Base-by-base conservation (phyloP, 2,329 filamentous ascomycete species). In the Penicillium decumbens region DNA sequence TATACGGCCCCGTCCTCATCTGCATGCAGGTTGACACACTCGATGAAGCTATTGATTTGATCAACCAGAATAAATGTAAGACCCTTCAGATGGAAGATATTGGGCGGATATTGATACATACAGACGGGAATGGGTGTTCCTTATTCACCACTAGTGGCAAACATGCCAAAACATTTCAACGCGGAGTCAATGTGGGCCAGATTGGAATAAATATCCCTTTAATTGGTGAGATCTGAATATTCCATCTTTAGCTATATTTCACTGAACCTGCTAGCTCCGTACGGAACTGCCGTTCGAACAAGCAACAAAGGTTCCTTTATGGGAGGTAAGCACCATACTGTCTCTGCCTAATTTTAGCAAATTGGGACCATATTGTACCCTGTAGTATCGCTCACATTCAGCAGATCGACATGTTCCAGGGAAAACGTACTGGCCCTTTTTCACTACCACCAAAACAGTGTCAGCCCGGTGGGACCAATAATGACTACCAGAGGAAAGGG, bases 1-100 rank as follows among this genome's bases (percentile, higher is more conserved):
- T 70, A 23, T 70, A 70, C 43, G 68, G 68, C 3, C 68, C 68
- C 3, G 69, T 70, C 3, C 58, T 72, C 3, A 58, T 72, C 18
- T 66, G 63, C 47, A 61, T 72, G 45, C 59, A 60, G 30, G 66
- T 63, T 18, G 58, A 63, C 23, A 71, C 65, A 0, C 53, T 70
- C 10, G 64, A 70, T n/a, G 65, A 68, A 9, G 68, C 66, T 6
- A 69, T 69, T 23, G 57, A 63, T 1, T 45, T 65, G 12, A 66
- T 67, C 47, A 68, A 68, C 41, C 54, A 54, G 4, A 68, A 63
- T 28, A 59, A 55, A 43, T 60, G 55, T 57, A 41, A 40, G 45
- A 35, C 23, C 6, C 3, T 6, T 18, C 33, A 23, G 33, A 12
- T 20, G 8, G 20, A 12, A 10, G 3, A 20, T 20, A 8, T 20